phyloP scores from a whole-genome alignment of 352 stramenopile genomes.

The Phytophthora foliorum region DNA sequence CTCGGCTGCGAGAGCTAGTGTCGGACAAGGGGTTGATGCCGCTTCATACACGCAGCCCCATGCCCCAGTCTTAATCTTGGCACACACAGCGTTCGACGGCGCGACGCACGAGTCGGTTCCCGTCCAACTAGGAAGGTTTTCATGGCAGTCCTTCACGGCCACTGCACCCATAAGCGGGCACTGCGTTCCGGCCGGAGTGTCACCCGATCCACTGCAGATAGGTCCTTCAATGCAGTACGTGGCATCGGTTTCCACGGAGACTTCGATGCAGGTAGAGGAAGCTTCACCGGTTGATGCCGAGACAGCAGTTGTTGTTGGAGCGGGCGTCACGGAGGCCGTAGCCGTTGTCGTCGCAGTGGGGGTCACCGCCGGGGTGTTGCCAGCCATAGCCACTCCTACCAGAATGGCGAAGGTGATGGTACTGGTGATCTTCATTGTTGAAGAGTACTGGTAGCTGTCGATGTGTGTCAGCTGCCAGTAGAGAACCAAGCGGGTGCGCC shows the following conservation, averaged over 20 bases:
- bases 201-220: conserved; percentile 63
- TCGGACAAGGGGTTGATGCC: conserved; percentile 7
- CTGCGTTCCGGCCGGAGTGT: conserved; percentile 40
- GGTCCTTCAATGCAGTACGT: conserved; percentile 71
- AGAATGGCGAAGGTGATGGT: conserved; percentile 18
- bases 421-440: conserved; percentile 23
- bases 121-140: conserved; percentile 54
- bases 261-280: conserved; percentile 44
- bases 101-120: conserved; percentile 51
- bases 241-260: conserved; percentile 67
- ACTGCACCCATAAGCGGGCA: conserved; percentile 62
- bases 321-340: conserved; percentile 1
- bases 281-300: neutral
- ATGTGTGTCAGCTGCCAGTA: conserved; percentile 14
- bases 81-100: conserved; percentile 52
- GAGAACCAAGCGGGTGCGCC: conserved; percentile 2
- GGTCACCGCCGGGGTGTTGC: conserved; percentile 15
- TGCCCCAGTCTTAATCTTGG: conserved; percentile 67
- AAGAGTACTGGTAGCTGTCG: conserved; percentile 12
- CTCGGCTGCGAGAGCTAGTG: conserved; percentile 5
- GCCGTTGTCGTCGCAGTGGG: conserved; percentile 14
- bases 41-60: conserved; percentile 53
- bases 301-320: conserved; percentile 4
- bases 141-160: conserved; percentile 57
- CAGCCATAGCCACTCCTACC: conserved; percentile 15